These are phyloP conservation scores for Fermentozyma sake DNA, from an alignment of 1,139 yeast genomes.

Conservation along the genomic window DNA sequence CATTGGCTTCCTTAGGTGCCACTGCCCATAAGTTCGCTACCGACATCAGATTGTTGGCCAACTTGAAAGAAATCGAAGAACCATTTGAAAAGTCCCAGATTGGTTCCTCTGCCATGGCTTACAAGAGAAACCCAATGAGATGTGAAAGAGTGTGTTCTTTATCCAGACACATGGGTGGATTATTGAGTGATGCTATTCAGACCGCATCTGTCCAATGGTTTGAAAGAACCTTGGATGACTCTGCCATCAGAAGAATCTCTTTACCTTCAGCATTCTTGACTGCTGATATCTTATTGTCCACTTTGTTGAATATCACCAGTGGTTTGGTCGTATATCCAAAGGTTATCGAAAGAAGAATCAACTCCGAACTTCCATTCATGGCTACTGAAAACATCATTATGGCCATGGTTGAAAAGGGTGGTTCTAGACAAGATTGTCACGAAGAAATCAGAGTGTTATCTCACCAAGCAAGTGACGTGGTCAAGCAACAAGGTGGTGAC, in stretches of 20 bases:
- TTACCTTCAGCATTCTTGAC: conserved; percentile 95
- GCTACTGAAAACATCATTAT: conserved; percentile 98
- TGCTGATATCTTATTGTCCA: conserved; percentile 87
- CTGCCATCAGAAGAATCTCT: conserved; percentile 96
- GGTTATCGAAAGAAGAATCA: conserved; percentile 95
- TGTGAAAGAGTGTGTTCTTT: conserved; percentile 97
- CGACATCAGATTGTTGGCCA: conserved; percentile 91
- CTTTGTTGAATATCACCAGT: conserved; percentile 85
- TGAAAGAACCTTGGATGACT: conserved; percentile 97
- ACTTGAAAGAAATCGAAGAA: conserved; percentile 95
- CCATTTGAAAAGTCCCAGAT: conserved; percentile 98
- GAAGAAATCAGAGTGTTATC: conserved; percentile 95
- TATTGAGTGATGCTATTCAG: conserved; percentile 89
- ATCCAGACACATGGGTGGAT: conserved; percentile 89
- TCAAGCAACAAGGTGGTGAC: conserved; percentile 98
- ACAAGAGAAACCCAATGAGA: conserved; percentile 99
- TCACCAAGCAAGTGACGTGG: conserved; percentile 96
- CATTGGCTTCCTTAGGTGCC: conserved; percentile 93
- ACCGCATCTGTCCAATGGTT: conserved; percentile 99
- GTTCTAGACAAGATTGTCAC: conserved; percentile 96
- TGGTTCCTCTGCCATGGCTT: conserved; percentile 98
- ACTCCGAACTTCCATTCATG: conserved; percentile 96
- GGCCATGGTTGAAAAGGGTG: conserved; percentile 99
- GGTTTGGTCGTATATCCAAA: conserved; percentile 98
- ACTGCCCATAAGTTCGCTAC: conserved; percentile 98